Conservation (phyloP, 352 stramenopile genomes). For the Phytophthora rubi region DNA sequence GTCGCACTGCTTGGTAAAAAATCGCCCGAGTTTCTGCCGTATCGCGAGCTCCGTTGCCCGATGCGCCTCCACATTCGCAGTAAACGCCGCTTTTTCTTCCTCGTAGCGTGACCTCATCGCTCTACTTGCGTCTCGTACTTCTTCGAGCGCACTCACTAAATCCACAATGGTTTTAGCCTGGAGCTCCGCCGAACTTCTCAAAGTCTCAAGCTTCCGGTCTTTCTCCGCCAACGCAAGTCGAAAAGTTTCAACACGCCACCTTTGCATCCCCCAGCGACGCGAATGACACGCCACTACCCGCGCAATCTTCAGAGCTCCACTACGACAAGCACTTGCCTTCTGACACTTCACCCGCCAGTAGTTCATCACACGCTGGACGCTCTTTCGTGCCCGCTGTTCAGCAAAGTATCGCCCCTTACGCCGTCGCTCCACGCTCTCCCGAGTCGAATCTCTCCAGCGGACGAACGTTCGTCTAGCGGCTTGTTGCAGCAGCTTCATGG, state of each 20-base stretch:
- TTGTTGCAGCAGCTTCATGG: slow-evolving; percentile 29
- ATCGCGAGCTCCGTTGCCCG: slow-evolving; percentile 26
- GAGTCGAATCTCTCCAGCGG: slow-evolving; percentile 13
- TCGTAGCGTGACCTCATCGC: slow-evolving; percentile 13
- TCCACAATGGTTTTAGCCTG: slow-evolving; percentile 12
- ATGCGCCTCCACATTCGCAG: slow-evolving; percentile 8
- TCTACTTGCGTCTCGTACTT: background rate
- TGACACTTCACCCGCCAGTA: slow-evolving; percentile 18
- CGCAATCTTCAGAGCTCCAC: slow-evolving; percentile 8
- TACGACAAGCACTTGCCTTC: slow-evolving; percentile 1
- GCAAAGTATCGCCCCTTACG: slow-evolving; percentile 1
- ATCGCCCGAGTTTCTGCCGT: slow-evolving; percentile 38
- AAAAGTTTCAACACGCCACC: slow-evolving; percentile 29
- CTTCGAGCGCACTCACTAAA: slow-evolving; percentile 16
- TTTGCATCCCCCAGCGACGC: slow-evolving; percentile 20
- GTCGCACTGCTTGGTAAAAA: slow-evolving; percentile 43
- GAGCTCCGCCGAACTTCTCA: slow-evolving; percentile 6
- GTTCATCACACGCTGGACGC: slow-evolving; percentile 8
- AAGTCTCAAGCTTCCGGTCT: background rate
- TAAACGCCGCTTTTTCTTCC: slow-evolving; percentile 14
- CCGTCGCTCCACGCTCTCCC: slow-evolving; percentile 9
- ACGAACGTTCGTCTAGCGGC: slow-evolving; percentile 22
- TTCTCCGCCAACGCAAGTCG: slow-evolving; percentile 27
- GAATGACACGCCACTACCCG: slow-evolving; percentile 9
- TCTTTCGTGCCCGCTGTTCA: background rate